A percentile compares a stretch with the other conserved stretches of the same genome.
Conservation (phyloP, 345 rosid species). For the Rhodamnia rubescens region DNA sequence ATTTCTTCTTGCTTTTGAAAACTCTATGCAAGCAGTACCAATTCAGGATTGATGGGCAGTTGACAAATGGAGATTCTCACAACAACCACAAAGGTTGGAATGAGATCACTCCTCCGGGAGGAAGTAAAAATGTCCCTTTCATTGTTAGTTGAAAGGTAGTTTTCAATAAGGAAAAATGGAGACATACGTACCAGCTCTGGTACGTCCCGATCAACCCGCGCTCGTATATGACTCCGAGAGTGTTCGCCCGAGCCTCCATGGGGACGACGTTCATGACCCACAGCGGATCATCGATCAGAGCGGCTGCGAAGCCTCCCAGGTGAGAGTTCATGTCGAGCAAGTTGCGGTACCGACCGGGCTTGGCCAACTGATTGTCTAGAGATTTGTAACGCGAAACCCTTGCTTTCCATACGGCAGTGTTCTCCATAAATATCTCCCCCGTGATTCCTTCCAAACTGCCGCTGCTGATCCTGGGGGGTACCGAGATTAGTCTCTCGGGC, state of each 20-base stretch:
- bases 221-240: slow-evolving; percentile 74
- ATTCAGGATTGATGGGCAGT: not conserved
- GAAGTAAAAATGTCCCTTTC: not conserved
- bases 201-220: slow-evolving; percentile 91
- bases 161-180: not conserved
- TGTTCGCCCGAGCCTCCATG: slow-evolving; percentile 41
- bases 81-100: not conserved
- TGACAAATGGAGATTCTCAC: not conserved
- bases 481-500: slow-evolving; percentile 58
- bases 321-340: slow-evolving; percentile 77
- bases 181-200: slow-evolving; percentile 59
- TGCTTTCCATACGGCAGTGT: slow-evolving; percentile 53
- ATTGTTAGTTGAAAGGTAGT: not conserved
- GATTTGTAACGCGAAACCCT: slow-evolving; percentile 60
- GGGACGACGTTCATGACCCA: slow-evolving; percentile 89
- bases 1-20: not conserved
- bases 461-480: slow-evolving; percentile 64
- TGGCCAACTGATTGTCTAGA: slow-evolving; percentile 47
- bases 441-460: slow-evolving; percentile 46
- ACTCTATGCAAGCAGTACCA: not conserved
- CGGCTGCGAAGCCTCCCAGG: slow-evolving; percentile 83
- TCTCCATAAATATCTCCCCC: slow-evolving; percentile 24
- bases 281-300: slow-evolving; percentile 53
- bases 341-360: slow-evolving; percentile 63
- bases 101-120: not conserved